These are phyloP conservation scores for Scheffersomyces quercinus DNA, from an alignment of 1,139 yeast genomes.

Conservation along the genomic window DNA sequence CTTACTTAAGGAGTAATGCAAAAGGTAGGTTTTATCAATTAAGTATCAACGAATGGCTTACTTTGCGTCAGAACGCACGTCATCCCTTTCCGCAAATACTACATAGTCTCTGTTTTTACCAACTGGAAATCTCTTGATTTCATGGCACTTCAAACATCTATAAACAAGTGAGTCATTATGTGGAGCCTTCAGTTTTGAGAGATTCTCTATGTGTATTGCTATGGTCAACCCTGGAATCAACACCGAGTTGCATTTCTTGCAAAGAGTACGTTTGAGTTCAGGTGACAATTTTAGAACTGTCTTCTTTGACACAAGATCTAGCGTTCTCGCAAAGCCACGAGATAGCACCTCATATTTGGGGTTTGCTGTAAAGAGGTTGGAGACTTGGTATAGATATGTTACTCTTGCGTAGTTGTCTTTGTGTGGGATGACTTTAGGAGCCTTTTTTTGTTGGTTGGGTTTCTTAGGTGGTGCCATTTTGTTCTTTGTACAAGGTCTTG, in stretches of 20 bases:
- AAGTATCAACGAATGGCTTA: slow-evolving; percentile 8
- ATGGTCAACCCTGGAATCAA: slow-evolving; percentile 50
- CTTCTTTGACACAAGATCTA: slow-evolving; percentile 58
- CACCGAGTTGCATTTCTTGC: slow-evolving; percentile 57
- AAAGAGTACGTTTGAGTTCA: slow-evolving; percentile 56
- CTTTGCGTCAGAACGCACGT: slow-evolving; percentile 12
- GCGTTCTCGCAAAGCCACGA: slow-evolving; percentile 47
- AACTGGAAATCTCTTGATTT: slow-evolving; percentile 33
- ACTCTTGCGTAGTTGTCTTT: slow-evolving; percentile 61
- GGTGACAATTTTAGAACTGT: slow-evolving; percentile 65
- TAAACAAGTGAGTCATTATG: slow-evolving; percentile 36
- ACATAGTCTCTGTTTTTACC: slow-evolving; percentile 31
- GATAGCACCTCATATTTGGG: slow-evolving; percentile 38
- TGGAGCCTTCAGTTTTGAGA: slow-evolving; percentile 20
- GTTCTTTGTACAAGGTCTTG: no score
- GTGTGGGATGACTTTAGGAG: slow-evolving; percentile 45
- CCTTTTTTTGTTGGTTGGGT: slow-evolving; percentile 6
- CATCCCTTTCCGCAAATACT: slow-evolving; percentile 30
- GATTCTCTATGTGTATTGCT: slow-evolving; percentile 30
- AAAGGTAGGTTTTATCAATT: slow-evolving; percentile 1
- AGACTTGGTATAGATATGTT: slow-evolving; percentile 56
- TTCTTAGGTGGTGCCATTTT: slow-evolving; percentile 1
- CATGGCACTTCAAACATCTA: slow-evolving; percentile 26
- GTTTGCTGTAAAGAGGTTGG: slow-evolving; percentile 28
- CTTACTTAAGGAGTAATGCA: background rate